A percentile compares a stretch with the other conserved stretches of the same genome.
These are phyloP conservation scores for Nadsonia starkeyi-henricii DNA, from an alignment of 1,139 yeast genomes.

Conservation along the genomic window DNA sequence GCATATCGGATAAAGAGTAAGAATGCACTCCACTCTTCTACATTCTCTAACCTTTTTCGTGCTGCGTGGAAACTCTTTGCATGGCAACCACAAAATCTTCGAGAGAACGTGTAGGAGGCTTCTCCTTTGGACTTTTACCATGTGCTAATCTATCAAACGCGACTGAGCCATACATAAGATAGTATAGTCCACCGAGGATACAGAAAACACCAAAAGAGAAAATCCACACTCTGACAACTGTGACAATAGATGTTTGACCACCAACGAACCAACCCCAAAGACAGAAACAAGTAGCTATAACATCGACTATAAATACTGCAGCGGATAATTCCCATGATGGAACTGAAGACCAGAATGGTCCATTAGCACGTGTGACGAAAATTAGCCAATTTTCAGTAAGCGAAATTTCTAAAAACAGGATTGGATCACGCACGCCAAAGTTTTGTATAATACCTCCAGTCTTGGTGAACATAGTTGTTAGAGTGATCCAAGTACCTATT, in stretches of 20 bases:
- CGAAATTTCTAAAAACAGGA: constrained; percentile 80
- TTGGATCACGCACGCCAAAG: constrained; percentile 88
- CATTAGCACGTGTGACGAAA: constrained; percentile 89
- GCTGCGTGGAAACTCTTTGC: constrained; percentile 97
- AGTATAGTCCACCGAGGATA: constrained; percentile 93
- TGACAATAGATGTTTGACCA: constrained; percentile 93
- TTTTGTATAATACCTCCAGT: constrained; percentile 87
- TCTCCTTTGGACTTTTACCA: constrained; percentile 63
- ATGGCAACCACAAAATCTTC: constrained; percentile 93
- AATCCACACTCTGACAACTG: constrained; percentile 86
- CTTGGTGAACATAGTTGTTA: constrained; percentile 78
- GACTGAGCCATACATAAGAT: constrained; percentile 68
- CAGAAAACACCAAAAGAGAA: constrained; percentile 96
- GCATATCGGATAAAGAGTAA: too few species aligned
- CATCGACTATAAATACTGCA: constrained; percentile 79
- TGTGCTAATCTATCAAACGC: constrained; percentile 87
- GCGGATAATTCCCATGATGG: constrained; percentile 95
- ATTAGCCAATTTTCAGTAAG: constrained; percentile 93
- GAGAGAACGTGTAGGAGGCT: constrained; percentile 58
- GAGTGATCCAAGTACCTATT: constrained; percentile 82
- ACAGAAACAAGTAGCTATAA: constrained; percentile 80
- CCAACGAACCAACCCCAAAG: constrained; percentile 87
- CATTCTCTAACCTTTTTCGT: constrained; percentile 42
- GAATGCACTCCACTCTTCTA: too few species aligned
- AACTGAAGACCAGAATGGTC: constrained; percentile 86